Percentiles rank a stretch among this genome's conserved stretches.
phyloP scores from a whole-genome alignment of 768 basidiomycete species.

The Gloeopeniophorella convolvens region DNA sequence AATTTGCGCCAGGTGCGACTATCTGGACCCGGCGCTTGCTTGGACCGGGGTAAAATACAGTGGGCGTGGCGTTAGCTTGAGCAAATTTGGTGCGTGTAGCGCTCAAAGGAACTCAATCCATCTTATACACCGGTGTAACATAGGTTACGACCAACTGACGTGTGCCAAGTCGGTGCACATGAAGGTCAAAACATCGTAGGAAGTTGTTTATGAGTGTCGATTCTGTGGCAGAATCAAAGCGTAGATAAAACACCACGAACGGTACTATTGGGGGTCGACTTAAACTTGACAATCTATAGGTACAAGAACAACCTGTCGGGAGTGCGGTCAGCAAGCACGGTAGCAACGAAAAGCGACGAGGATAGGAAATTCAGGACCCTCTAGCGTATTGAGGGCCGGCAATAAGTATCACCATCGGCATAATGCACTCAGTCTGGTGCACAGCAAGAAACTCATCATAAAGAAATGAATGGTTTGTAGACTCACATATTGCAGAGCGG shows the following conservation, averaged over 20 bases:
- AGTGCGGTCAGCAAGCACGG: background rate
- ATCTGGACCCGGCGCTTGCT: slow-evolving; percentile 83
- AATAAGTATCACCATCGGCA: slow-evolving; percentile 16
- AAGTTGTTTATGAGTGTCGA: background rate
- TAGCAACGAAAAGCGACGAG: background rate
- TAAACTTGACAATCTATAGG: no score
- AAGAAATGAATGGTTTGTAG: background rate
- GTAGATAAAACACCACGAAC: background rate
- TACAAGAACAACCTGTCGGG: no score
- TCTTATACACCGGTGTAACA: slow-evolving; percentile 5
- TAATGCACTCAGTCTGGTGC: slow-evolving; percentile 20
- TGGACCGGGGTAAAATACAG: slow-evolving; percentile 96
- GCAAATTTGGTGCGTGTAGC: slow-evolving; percentile 66
- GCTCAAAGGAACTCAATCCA: background rate
- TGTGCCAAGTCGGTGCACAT: slow-evolving; percentile 76
- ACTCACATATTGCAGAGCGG: background rate
- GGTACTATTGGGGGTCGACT: no score
- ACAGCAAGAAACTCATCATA: slow-evolving; percentile 19
- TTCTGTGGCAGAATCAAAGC: background rate
- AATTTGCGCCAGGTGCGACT: slow-evolving; percentile 59
- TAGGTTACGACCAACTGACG: slow-evolving; percentile 86
- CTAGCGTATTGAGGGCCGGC: slow-evolving; percentile 20
- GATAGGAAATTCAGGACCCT: slow-evolving; percentile 16
- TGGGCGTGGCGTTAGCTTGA: slow-evolving; percentile 85
- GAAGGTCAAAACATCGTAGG: slow-evolving; percentile 55